Conservation (phyloP, 169 alveolate species). For the Perkinsus chesapeaki region DNA sequence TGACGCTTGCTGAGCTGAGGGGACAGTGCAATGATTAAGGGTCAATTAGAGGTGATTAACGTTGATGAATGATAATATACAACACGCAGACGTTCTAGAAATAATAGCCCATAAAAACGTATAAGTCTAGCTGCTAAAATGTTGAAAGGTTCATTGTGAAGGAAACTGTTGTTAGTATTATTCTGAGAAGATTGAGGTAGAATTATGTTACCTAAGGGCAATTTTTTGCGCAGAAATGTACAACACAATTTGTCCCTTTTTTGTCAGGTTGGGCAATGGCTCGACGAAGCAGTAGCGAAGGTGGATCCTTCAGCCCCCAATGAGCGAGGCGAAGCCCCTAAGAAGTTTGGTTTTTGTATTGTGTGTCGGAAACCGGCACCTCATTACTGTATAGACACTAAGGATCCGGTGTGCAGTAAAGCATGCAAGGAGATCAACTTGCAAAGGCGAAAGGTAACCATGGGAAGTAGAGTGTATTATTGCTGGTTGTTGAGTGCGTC, state of each 20-base stretch:
- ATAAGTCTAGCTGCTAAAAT: too few relatives aligned
- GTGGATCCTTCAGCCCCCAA: constrained; percentile 16
- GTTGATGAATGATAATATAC: too few relatives aligned
- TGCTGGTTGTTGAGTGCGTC: too few relatives aligned
- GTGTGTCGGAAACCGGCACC: constrained; percentile 68
- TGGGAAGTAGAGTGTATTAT: too few relatives aligned
- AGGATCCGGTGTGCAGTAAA: constrained; percentile 67
- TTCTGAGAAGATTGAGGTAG: background rate
- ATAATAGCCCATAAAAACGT: too few relatives aligned
- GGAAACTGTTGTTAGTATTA: too few relatives aligned
- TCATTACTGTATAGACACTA: constrained; percentile 57
- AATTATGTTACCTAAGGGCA: background rate
- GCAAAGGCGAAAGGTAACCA: constrained; percentile 7
- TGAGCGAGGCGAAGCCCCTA: constrained; percentile 46
- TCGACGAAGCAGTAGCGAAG: background rate
- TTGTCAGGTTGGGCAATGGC: background rate
- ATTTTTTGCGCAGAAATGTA: too few relatives aligned
- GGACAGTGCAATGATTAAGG: too few relatives aligned
- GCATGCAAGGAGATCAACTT: constrained; percentile 58
- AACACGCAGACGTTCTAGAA: too few relatives aligned
- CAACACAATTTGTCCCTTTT: background rate
- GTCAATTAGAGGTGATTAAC: too few relatives aligned
- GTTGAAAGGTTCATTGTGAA: too few relatives aligned
- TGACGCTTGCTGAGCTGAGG: too few relatives aligned
- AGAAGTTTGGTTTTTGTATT: constrained; percentile 72